Evolutionary conservation across 2,329 filamentous ascomycete species (phyloP).

Genomic region (Ceratocystis lukuohia): DNA sequence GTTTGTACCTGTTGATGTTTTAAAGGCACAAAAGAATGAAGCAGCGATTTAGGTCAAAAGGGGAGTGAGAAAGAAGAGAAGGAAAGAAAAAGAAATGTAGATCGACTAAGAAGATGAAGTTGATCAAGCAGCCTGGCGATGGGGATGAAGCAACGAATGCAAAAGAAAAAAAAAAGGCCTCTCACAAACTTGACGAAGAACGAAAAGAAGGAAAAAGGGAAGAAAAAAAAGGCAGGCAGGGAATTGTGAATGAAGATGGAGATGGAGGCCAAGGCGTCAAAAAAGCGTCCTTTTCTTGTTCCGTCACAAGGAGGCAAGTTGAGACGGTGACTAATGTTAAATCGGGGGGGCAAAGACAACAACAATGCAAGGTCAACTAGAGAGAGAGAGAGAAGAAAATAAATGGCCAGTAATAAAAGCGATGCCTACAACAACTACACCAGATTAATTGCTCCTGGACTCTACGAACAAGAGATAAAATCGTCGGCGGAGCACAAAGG

Average conservation of each 20-base stretch:
- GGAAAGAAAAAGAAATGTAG: slow-evolving; percentile 5
- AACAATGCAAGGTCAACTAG: neutral
- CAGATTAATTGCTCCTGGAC: no score
- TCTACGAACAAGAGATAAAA: no score
- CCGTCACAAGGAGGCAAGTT: slow-evolving; percentile 8
- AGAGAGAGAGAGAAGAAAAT: neutral
- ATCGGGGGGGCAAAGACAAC: neutral
- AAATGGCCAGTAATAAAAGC: no score
- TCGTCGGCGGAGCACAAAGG: neutral
- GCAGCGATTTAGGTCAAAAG: slow-evolving; percentile 6
- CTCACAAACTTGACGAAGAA: neutral
- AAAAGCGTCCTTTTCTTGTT: slow-evolving; percentile 1
- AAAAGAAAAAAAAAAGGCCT: neutral
- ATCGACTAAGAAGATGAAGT: slow-evolving; percentile 4
- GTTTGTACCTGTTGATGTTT: slow-evolving; percentile 1
- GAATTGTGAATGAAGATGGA: slow-evolving; percentile 3
- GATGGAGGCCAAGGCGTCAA: slow-evolving; percentile 2
- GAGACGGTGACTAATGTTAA: slow-evolving; percentile 8
- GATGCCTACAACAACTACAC: no score
- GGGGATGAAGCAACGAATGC: neutral
- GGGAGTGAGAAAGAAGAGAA: neutral
- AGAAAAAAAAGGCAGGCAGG: neutral
- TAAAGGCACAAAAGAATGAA: slow-evolving; percentile 6
- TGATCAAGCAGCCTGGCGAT: slow-evolving; percentile 6
- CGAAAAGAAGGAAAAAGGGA: neutral